Evolutionary conservation across 2,329 filamentous ascomycete genomes (phyloP).

Genomic region (Rugonectria rugulosa): DNA sequence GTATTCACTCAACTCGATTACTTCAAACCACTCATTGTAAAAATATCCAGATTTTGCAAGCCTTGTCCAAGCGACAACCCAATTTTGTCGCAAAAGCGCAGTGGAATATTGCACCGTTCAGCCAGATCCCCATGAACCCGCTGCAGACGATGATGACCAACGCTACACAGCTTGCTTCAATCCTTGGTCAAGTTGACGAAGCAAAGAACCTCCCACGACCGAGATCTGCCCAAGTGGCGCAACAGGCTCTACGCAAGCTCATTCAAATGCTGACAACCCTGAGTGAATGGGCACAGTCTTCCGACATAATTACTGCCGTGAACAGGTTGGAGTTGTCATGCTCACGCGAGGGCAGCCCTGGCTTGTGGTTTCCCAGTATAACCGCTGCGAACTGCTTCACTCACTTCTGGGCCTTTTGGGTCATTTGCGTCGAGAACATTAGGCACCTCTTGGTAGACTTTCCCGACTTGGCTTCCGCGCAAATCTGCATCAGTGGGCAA

Average conservation of each 20-base stretch:
- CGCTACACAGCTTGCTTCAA: background rate
- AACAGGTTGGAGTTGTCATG: background rate
- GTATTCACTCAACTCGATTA: slow-evolving; percentile 1
- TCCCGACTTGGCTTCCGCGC: background rate
- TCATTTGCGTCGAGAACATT: slow-evolving; percentile 45
- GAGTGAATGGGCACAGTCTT: background rate
- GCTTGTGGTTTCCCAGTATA: slow-evolving; percentile 44
- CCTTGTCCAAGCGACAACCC: slow-evolving; percentile 4
- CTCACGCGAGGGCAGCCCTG: background rate
- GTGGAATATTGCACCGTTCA: slow-evolving; percentile 19
- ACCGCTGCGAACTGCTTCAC: slow-evolving; percentile 47
- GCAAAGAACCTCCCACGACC: background rate
- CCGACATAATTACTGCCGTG: background rate
- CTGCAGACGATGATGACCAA: slow-evolving; percentile 19
- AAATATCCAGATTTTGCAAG: slow-evolving; percentile 21
- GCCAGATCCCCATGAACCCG: slow-evolving; percentile 2
- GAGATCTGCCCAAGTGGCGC: background rate
- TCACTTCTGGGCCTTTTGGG: slow-evolving; percentile 48
- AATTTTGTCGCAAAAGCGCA: slow-evolving; percentile 10
- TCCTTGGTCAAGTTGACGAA: slow-evolving; percentile 6
- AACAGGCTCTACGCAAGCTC: background rate
- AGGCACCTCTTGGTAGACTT: background rate
- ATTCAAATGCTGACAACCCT: background rate
- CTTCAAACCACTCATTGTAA: background rate
- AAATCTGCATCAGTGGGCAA: background rate